These are phyloP conservation scores for Candolleomyces aberdarensis DNA, from an alignment of 768 basidiomycete genomes.

Conservation along the genomic window DNA sequence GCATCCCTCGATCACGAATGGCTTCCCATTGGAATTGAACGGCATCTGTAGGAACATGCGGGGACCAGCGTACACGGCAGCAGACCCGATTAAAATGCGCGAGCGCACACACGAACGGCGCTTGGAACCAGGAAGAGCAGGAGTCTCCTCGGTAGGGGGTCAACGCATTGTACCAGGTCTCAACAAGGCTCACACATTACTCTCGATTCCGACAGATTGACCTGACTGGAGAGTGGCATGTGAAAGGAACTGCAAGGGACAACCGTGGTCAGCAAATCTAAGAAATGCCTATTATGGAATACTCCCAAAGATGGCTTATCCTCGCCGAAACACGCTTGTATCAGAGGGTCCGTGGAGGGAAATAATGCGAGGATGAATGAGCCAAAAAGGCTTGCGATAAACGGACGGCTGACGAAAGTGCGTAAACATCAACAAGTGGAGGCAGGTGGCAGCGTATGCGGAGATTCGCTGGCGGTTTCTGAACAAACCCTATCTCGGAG, in stretches of 20 bases:
- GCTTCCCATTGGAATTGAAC: neutral
- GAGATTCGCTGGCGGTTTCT: no score
- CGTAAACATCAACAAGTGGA: no score
- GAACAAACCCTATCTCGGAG: no score
- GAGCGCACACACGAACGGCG: neutral
- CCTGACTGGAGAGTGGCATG: neutral
- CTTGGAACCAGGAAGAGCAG: neutral
- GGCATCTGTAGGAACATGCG: neutral
- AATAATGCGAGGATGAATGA: conserved; percentile 7
- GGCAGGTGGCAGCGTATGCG: no score
- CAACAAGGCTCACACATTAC: neutral
- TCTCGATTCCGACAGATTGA: neutral
- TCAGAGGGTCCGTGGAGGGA: neutral
- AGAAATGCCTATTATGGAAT: neutral
- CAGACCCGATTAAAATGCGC: neutral
- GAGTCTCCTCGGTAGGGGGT: no score
- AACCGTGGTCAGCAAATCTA: neutral
- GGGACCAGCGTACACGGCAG: no score
- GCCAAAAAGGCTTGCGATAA: neutral
- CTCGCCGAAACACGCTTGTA: conserved; percentile 1
- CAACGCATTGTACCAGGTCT: neutral
- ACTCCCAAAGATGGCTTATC: conserved; percentile 4
- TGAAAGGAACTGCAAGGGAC: neutral
- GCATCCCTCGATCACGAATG: neutral
- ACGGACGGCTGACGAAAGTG: no score